Percentiles rank a stretch among this genome's conserved stretches.
These are phyloP conservation scores for Violaceomyces palustris DNA, from an alignment of 1,284 basidiomycete species.

Conservation along the genomic window DNA sequence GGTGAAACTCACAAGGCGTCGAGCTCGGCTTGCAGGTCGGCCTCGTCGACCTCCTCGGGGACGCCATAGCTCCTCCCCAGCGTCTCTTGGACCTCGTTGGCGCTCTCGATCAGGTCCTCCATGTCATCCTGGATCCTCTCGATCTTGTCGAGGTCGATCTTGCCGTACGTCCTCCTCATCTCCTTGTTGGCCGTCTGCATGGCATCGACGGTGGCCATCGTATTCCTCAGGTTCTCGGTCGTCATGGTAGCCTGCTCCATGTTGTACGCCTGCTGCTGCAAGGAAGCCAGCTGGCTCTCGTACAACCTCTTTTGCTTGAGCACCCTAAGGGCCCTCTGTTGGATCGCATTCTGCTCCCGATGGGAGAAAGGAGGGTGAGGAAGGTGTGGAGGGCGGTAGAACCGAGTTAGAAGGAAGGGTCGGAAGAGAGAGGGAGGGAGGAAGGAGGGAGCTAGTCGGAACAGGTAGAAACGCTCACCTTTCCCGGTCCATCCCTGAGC, in stretches of 20 bases:
- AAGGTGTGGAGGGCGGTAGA: too few relatives aligned
- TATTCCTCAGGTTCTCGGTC: slow-evolving; percentile 94
- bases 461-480: too few relatives aligned
- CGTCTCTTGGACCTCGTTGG: slow-evolving; percentile 94
- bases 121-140: slow-evolving; percentile 70
- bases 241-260: slow-evolving; percentile 96
- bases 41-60: slow-evolving; percentile 96
- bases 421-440: background rate
- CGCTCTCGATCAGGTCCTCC: slow-evolving; percentile 94
- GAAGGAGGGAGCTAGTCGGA: too few relatives aligned
- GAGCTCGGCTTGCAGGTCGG: slow-evolving; percentile 84
- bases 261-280: slow-evolving; percentile 94
- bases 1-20: slow-evolving; percentile 32
- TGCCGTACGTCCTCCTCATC: slow-evolving; percentile 92
- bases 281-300: slow-evolving; percentile 81
- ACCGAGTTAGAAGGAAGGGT: background rate
- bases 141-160: slow-evolving; percentile 96
- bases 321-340: slow-evolving; percentile 87
- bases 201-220: slow-evolving; percentile 99
- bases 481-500: slow-evolving; percentile 87
- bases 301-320: slow-evolving; percentile 96
- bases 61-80: slow-evolving; percentile 90
- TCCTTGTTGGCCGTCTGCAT: slow-evolving; percentile 98
- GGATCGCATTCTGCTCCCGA: slow-evolving; percentile 74
- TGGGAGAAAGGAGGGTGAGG: background rate